phyloP scores from a whole-genome alignment of 495 filamentous ascomycete genomes.

The Penicillium lagena region DNA sequence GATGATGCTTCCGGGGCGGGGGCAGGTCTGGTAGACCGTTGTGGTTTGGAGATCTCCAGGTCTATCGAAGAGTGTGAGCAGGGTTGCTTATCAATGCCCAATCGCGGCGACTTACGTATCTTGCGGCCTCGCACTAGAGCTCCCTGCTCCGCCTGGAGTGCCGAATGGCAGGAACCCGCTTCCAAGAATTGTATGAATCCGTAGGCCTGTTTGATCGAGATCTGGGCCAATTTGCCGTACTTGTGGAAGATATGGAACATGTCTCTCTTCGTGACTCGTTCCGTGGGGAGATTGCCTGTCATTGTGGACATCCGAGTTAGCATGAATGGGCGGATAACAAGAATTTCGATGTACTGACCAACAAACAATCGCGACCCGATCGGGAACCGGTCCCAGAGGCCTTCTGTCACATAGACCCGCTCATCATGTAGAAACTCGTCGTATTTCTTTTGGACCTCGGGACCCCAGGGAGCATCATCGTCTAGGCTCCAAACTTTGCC shows the following conservation, averaged over 20 bases:
- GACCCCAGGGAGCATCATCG: slow-evolving; percentile 49
- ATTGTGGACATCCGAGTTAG: too few species aligned
- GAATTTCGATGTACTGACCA: slow-evolving; percentile 50
- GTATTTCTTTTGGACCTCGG: slow-evolving; percentile 65
- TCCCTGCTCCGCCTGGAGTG: slow-evolving; percentile 72
- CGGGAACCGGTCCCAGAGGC: slow-evolving; percentile 91
- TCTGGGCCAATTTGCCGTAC: slow-evolving; percentile 85
- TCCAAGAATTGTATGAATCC: slow-evolving; percentile 95
- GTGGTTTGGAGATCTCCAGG: slow-evolving; percentile 86
- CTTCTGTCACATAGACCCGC: slow-evolving; percentile 74
- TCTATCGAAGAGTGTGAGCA: slow-evolving; percentile 44
- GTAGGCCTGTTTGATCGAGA: slow-evolving; percentile 95
- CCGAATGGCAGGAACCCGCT: slow-evolving; percentile 59
- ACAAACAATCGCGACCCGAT: slow-evolving; percentile 82
- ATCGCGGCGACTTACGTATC: slow-evolving; percentile 66
- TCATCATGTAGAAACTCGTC: slow-evolving; percentile 79
- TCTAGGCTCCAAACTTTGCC: slow-evolving; percentile 13
- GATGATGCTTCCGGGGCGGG: slow-evolving; percentile 32
- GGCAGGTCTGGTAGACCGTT: slow-evolving; percentile 62
- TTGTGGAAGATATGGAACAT: slow-evolving; percentile 83
- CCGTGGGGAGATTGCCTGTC: slow-evolving; percentile 85
- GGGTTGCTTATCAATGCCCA: not conserved
- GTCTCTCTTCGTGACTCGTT: slow-evolving; percentile 89
- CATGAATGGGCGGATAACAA: too few species aligned
- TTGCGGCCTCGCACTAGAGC: slow-evolving; percentile 71